Percentiles rank a stretch among this genome's conserved stretches.
phyloP scores from a whole-genome alignment of 768 basidiomycete species.

The Gyrodon lividus region DNA sequence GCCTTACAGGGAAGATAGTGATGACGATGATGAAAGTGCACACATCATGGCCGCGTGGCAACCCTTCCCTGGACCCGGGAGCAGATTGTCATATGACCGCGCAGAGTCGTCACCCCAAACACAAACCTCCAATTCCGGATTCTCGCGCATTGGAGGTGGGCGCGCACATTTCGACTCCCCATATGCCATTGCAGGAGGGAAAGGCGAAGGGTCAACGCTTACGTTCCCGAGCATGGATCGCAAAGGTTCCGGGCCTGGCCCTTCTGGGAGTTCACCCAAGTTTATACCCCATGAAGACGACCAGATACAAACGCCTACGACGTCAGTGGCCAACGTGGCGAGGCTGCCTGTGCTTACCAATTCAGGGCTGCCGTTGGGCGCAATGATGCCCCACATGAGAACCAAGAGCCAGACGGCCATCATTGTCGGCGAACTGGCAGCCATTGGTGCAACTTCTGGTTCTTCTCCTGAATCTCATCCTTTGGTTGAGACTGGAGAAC shows the following conservation, averaged over 20 bases:
- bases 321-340: constrained; percentile 48
- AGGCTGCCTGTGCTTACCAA: constrained; percentile 37
- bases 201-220: constrained; percentile 50
- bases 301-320: constrained; percentile 48
- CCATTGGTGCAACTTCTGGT: constrained; percentile 19
- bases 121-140: constrained; percentile 53
- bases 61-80: constrained; percentile 52
- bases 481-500: constrained; percentile 17
- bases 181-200: constrained; percentile 63
- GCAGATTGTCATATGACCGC: constrained; percentile 24
- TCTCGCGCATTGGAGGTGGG: constrained; percentile 86
- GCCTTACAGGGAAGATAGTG: constrained; percentile 76
- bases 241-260: constrained; percentile 20
- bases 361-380: constrained; percentile 52
- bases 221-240: constrained; percentile 67
- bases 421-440: constrained; percentile 59
- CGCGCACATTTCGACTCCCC: constrained; percentile 83
- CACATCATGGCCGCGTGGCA: constrained; percentile 97
- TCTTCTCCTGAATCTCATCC: constrained; percentile 20
- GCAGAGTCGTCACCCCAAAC: constrained; percentile 27
- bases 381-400: constrained; percentile 67
- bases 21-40: constrained; percentile 66
- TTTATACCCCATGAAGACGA: constrained; percentile 34
- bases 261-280: constrained; percentile 19
- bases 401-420: constrained; percentile 84